phyloP scores from a whole-genome alignment of 495 filamentous ascomycete species.

The Lepraria neglecta region DNA sequence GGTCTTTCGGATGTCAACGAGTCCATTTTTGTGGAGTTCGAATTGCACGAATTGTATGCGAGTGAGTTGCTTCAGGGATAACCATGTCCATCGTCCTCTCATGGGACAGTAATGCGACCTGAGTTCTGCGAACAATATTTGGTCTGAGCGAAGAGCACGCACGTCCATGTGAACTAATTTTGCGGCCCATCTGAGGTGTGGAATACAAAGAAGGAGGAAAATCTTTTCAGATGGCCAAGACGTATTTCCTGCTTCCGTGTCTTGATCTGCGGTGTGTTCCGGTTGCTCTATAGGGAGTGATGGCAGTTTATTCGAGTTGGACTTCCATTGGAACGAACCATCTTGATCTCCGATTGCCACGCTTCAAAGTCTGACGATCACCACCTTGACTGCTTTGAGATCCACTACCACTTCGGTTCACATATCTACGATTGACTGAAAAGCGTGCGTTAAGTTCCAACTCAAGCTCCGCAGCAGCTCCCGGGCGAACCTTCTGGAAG shows the following conservation, averaged over 20 bases:
- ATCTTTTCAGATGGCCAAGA: background rate
- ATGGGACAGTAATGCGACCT: background rate
- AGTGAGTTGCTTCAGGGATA: slow-evolving; percentile 30
- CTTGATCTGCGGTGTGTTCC: too few species aligned
- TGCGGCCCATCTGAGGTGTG: slow-evolving; percentile 20
- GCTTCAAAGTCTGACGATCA: background rate
- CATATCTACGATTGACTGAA: background rate
- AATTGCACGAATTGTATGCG: slow-evolving; percentile 38
- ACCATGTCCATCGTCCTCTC: slow-evolving; percentile 23
- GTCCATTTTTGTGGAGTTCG: slow-evolving; percentile 35
- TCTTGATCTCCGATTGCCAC: background rate
- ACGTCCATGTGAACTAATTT: slow-evolving; percentile 19
- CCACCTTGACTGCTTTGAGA: background rate
- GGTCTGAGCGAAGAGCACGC: background rate
- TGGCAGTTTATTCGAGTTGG: too few species aligned
- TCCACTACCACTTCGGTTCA: background rate
- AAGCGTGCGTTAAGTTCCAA: background rate
- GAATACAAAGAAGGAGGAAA: slow-evolving; percentile 26
- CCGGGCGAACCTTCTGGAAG: background rate
- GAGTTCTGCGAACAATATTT: background rate
- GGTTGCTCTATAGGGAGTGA: too few species aligned
- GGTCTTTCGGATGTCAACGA: slow-evolving; percentile 33
- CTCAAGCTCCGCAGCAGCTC: background rate
- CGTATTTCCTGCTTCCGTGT: too few species aligned
- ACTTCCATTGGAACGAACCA: background rate